phyloP scores from a whole-genome alignment of 1,139 yeast genomes.

The Yamadazyma taylorii region DNA sequence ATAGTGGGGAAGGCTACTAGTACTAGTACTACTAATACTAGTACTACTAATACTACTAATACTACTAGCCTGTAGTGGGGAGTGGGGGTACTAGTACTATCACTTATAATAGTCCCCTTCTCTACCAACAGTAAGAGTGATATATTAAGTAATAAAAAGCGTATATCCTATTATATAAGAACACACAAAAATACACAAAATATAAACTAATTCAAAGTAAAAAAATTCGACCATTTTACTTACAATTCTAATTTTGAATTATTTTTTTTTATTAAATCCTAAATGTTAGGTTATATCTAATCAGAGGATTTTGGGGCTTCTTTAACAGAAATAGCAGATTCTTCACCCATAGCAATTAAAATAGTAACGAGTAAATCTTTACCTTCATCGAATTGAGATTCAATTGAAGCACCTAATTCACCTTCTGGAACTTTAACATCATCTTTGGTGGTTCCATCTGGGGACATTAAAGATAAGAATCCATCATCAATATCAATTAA shows the following conservation, averaged over 20 bases:
- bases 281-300: not conserved
- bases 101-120: no score
- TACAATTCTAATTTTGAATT: not conserved
- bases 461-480: constrained; percentile 93
- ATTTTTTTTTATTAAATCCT: constrained; percentile 1
- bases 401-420: constrained; percentile 91
- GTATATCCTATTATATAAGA: constrained; percentile 2
- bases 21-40: no score
- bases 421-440: constrained; percentile 98
- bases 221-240: not conserved
- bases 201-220: not conserved
- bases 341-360: constrained; percentile 98
- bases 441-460: constrained; percentile 98
- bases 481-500: constrained; percentile 98
- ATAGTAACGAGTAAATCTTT: constrained; percentile 95
- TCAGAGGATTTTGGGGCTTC: constrained; percentile 79
- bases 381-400: constrained; percentile 93
- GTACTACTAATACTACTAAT: no score
- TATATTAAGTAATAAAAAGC: not conserved
- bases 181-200: constrained; percentile 3
- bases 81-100: no score
- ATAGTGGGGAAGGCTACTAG: no score
- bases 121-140: no score
- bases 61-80: no score
- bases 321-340: constrained; percentile 96